Conservation (phyloP, 2,329 filamentous ascomycete species). For the Trichoderma atroviride region DNA sequence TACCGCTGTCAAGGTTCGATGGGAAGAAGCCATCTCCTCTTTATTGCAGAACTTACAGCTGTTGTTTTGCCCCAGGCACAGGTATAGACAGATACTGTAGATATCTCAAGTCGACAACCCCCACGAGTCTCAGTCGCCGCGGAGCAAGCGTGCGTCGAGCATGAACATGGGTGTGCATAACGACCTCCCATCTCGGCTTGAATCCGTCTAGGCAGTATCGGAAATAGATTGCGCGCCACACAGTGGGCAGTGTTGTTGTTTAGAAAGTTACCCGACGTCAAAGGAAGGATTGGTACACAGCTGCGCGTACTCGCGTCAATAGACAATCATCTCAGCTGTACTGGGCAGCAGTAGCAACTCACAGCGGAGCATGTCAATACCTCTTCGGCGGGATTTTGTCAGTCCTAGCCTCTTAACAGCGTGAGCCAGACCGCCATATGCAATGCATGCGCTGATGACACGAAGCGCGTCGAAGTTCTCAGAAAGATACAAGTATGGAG, state of each 20-base stretch:
- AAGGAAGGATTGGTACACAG: background rate
- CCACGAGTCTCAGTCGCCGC: constrained; percentile 10
- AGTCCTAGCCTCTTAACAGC: background rate
- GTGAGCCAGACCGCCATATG: constrained; percentile 26
- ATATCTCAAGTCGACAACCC: background rate
- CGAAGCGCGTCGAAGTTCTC: background rate
- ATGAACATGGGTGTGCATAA: constrained; percentile 3
- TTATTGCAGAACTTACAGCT: background rate
- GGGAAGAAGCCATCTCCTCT: background rate
- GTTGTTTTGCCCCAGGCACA: background rate
- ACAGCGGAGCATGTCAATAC: background rate
- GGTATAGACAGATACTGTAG: no score
- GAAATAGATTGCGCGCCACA: background rate
- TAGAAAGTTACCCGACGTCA: background rate
- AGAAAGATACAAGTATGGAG: background rate
- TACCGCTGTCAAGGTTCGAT: background rate
- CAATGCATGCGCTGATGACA: constrained; percentile 12
- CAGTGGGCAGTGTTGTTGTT: background rate
- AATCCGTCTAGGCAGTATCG: constrained; percentile 11
- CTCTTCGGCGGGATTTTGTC: background rate
- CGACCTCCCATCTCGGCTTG: constrained; percentile 9
- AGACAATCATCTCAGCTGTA: background rate
- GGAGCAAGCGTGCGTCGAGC: constrained; percentile 1
- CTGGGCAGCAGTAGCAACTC: background rate
- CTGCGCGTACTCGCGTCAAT: background rate